phyloP scores from a whole-genome alignment of 2,329 filamentous ascomycete genomes.

The Myriosclerotinia curreyana region DNA sequence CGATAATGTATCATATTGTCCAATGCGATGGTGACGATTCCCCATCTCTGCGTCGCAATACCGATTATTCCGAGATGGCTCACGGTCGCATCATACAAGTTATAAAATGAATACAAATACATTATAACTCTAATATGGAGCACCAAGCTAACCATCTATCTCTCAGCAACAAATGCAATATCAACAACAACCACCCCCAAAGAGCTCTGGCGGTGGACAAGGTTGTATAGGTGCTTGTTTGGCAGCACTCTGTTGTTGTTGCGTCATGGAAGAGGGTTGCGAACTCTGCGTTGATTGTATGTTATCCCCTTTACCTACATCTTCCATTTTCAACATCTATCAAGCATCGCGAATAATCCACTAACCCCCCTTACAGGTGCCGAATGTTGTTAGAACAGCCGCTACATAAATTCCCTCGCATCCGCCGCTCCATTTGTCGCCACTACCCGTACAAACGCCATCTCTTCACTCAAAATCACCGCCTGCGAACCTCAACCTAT shows the following conservation, averaged over 20 bases:
- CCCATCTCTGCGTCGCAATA: background rate
- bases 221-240: conserved; percentile 49
- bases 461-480: background rate
- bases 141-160: conserved; percentile 27
- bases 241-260: conserved; percentile 51
- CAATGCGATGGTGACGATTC: background rate
- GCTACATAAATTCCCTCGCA: background rate
- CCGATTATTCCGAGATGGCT: background rate
- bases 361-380: conserved; percentile 11
- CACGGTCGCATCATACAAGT: background rate
- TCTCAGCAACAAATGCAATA: conserved; percentile 45
- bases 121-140: background rate
- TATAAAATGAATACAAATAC: too few relatives aligned
- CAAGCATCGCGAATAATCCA: background rate
- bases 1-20: too few relatives aligned
- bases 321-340: background rate
- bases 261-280: conserved; percentile 50
- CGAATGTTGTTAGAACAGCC: conserved; percentile 18
- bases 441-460: background rate
- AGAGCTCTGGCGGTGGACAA: conserved; percentile 41
- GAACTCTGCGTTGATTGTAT: conserved; percentile 49
- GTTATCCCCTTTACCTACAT: conserved; percentile 24
- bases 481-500: background rate
- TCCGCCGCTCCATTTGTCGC: background rate
- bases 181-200: conserved; percentile 44